Percentiles rank a stretch among this genome's conserved stretches.
phyloP scores from a whole-genome alignment of 345 rosid genomes.

The Draba incana region DNA sequence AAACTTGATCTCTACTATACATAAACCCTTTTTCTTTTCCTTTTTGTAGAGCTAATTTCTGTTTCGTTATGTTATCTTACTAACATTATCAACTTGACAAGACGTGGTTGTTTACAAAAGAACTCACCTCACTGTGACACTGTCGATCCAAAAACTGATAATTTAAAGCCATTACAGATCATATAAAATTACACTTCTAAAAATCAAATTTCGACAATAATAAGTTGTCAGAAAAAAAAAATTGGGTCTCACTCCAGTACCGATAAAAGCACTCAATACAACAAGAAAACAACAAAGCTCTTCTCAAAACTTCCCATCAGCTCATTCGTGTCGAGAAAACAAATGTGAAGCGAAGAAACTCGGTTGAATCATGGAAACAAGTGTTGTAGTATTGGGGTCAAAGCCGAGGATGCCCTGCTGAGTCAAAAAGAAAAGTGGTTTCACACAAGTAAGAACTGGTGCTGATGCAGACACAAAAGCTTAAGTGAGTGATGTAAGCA shows the following conservation, averaged over 20 bases:
- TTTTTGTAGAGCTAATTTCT: too few relatives aligned
- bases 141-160: neutral
- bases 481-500: neutral
- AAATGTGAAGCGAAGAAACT: neutral
- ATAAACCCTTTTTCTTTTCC: too few relatives aligned
- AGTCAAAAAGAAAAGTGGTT: neutral
- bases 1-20: constrained; percentile 4
- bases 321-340: neutral
- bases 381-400: neutral
- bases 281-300: constrained; percentile 9
- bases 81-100: neutral
- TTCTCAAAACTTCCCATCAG: constrained; percentile 24
- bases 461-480: neutral
- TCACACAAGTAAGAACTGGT: constrained; percentile 14
- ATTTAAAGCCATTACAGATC: neutral
- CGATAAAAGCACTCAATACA: neutral
- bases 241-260: neutral
- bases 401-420: constrained; percentile 17
- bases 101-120: too few relatives aligned
- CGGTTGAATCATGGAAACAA: neutral
- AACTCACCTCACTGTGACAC: too few relatives aligned
- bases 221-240: neutral
- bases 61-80: neutral
- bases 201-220: neutral
- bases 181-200: neutral